These are phyloP conservation scores for Rehmannia glutinosa DNA, from an alignment of 257 asterid genomes.

Conservation along the genomic window DNA sequence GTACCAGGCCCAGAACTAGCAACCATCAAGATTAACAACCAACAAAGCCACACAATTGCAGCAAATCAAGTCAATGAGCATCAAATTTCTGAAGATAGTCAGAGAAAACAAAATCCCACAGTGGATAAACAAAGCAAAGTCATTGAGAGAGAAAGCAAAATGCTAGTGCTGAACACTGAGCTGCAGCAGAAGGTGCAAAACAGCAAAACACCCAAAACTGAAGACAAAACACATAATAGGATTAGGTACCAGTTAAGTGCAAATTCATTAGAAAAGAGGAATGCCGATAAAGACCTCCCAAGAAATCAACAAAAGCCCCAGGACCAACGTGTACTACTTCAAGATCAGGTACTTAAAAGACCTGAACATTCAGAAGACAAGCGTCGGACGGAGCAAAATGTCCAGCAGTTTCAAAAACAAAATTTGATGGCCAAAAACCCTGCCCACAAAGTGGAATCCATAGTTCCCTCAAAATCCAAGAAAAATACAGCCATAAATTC, in stretches of 20 bases:
- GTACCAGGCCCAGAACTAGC: too few species aligned
- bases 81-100: constrained; percentile 25
- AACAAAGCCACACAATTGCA: constrained; percentile 19
- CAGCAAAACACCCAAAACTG: constrained; percentile 20
- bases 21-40: too few species aligned
- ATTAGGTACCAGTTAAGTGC: constrained; percentile 18
- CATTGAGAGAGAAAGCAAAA: constrained; percentile 20
- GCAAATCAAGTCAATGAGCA: constrained; percentile 24
- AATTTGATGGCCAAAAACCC: constrained; percentile 30
- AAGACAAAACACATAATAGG: constrained; percentile 25
- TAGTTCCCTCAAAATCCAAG: constrained; percentile 35
- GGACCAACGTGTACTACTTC: constrained; percentile 23
- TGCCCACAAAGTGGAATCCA: constrained; percentile 34
- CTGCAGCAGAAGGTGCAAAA: constrained; percentile 31
- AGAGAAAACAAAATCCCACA: constrained; percentile 28
- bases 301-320: constrained; percentile 29
- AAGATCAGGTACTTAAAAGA: constrained; percentile 25
- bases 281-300: constrained; percentile 20
- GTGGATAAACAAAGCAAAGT: constrained; percentile 24
- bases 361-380: constrained; percentile 32
- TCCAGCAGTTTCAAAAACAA: constrained; percentile 37
- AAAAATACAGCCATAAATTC: constrained; percentile 23
- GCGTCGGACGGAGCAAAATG: constrained; percentile 29
- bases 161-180: constrained; percentile 9
- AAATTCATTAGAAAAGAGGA: constrained; percentile 30